A percentile compares a stretch with the other conserved stretches of the same genome.
phyloP scores from a whole-genome alignment of 176 grass and related monocot species.

The Pontederia crassipes region DNA sequence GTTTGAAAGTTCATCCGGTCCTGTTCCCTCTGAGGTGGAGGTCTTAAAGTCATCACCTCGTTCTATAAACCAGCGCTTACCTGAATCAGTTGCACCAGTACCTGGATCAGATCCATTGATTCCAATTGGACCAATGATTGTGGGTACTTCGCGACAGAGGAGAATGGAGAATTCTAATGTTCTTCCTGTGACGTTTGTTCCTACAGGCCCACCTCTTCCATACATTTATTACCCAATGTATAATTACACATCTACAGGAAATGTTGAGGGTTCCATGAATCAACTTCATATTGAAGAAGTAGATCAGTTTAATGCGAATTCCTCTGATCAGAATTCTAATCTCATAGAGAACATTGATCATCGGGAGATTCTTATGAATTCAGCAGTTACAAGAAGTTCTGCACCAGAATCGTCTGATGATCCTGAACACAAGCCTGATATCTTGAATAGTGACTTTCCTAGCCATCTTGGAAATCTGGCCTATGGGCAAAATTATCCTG shows the following conservation, averaged over 20 bases:
- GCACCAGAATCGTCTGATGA: conserved; percentile 40
- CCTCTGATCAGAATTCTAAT: conserved; percentile 32
- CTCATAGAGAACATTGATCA: conserved; percentile 33
- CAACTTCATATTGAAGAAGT: conserved; percentile 54
- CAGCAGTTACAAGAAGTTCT: conserved; percentile 31
- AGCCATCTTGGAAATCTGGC: conserved; percentile 57
- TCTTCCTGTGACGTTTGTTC: conserved; percentile 39
- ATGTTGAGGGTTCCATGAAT: conserved; percentile 30
- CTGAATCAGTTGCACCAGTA: conserved; percentile 26
- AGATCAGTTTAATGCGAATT: conserved; percentile 35
- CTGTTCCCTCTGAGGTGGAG: conserved; percentile 38
- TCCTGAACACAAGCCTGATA: conserved; percentile 56
- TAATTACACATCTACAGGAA: conserved; percentile 26
- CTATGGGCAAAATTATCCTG: conserved; percentile 54
- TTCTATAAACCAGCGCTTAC: conserved; percentile 36
- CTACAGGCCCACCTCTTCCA: conserved; percentile 55
- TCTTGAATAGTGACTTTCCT: conserved; percentile 62
- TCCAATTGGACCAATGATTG: conserved; percentile 38
- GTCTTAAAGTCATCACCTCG: conserved; percentile 23
- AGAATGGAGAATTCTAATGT: conserved; percentile 44
- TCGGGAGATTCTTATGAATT: conserved; percentile 28
- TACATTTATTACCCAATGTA: conserved; percentile 33
- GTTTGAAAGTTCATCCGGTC: conserved; percentile 32
- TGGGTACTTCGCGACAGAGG: conserved; percentile 56
- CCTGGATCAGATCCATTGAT: conserved; percentile 44